Base-by-base conservation (phyloP, 2,329 filamentous ascomycete genomes). In the Aureobasidium uvarum region DNA sequence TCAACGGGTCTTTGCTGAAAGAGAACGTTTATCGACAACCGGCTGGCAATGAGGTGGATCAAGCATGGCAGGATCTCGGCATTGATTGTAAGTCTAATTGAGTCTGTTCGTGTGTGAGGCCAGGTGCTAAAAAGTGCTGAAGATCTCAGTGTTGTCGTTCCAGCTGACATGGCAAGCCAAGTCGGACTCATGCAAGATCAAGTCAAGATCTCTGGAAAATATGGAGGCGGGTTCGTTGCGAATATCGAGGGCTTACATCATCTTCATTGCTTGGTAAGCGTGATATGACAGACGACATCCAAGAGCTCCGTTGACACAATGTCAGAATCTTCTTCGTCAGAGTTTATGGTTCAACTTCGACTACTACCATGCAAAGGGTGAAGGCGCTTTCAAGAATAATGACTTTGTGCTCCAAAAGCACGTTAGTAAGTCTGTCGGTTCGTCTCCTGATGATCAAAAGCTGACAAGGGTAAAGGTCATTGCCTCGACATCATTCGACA, bases 401-500 rank as follows among this genome's bases (percentile, higher is more conserved):
- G 83, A 85, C 23, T 73, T 77, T 41, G 82, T 87, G 50, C 73
- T 88, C 7, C 79, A 79, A 28, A 77, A 80, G 1, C 86, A 89
- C 71, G 78, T 86, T 69, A 84, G 84, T 87, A 76, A 74, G 83
- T 79, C 36, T 13, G 7, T 6, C 51, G 39, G 13, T 33, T 33
- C 33, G 10, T 36, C 10, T 36, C 10, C 4, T 14, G 8, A 31
- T 5, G 16, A 43, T 8, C 18, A 43, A 2, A 43, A 7, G 5
- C 18, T 43, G 4, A 43, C 39, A n/a, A n/a, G 39, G 2, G 16
- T 5, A 8, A n/a, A 83, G 80, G 81, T 5, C 85, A 88, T 67
- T 88, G 86, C 66, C 76, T 88, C 38, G 86, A 88, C 68, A 84
- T 83, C 3, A 66, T 88, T 51, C 82, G 85, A 0, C 85, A 88